phyloP scores from a whole-genome alignment of 768 basidiomycete species.

The Ramaria sp. region DNA sequence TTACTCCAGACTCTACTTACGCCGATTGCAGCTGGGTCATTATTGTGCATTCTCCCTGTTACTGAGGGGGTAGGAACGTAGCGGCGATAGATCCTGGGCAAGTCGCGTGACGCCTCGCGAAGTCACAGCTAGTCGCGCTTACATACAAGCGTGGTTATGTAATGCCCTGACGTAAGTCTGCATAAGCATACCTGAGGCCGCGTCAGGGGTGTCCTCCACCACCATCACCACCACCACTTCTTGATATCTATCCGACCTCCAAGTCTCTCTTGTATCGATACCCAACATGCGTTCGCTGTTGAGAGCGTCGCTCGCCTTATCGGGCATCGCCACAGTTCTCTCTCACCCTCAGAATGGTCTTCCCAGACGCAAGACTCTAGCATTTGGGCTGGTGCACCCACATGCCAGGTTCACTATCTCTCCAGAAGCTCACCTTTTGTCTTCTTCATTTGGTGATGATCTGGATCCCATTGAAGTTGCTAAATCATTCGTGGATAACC shows the following conservation, averaged over 20 bases:
- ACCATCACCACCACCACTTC: no score
- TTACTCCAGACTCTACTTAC: no score
- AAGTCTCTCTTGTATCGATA: not conserved
- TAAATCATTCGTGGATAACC: not conserved
- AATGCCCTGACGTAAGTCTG: not conserved
- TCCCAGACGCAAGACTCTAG: slow-evolving; percentile 66
- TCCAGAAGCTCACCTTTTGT: slow-evolving; percentile 27
- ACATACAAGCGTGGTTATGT: no score
- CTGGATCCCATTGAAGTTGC: slow-evolving; percentile 49
- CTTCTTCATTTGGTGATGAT: slow-evolving; percentile 17
- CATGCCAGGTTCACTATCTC: slow-evolving; percentile 38
- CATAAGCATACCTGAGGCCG: not conserved
- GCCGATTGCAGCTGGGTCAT: no score
- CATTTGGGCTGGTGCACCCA: slow-evolving; percentile 74
- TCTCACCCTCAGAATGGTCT: slow-evolving; percentile 9
- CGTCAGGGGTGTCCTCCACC: not conserved
- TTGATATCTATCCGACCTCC: no score
- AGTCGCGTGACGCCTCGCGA: no score
- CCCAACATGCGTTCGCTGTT: slow-evolving; percentile 3
- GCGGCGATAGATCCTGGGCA: no score
- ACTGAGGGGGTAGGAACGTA: no score
- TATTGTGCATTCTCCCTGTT: no score
- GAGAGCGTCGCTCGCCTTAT: not conserved
- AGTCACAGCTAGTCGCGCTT: no score
- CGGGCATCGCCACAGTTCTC: slow-evolving; percentile 8